Conservation (phyloP, 306 rosid genomes). For the Malus asiatica region DNA sequence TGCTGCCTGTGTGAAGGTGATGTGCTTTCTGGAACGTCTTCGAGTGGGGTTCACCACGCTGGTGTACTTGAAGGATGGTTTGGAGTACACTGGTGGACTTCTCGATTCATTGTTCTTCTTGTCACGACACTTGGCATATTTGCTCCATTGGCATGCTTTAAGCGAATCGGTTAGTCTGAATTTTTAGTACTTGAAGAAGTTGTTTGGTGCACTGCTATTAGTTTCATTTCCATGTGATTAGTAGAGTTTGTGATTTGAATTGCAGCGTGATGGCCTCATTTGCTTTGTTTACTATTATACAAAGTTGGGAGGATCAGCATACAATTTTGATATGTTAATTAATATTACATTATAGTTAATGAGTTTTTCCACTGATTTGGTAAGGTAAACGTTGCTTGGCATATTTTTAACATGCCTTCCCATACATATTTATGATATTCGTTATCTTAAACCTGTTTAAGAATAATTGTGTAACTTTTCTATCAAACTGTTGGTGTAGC, state of each 20-base stretch:
- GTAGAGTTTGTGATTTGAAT: neutral
- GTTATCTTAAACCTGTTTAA: neutral
- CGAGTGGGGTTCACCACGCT: slow-evolving; percentile 59
- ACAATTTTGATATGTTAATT: neutral
- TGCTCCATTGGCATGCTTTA: slow-evolving; percentile 67
- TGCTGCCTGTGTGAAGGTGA: slow-evolving; percentile 53
- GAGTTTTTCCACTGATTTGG: neutral
- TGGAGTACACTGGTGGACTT: slow-evolving; percentile 84
- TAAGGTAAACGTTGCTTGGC: neutral
- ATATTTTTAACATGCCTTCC: neutral
- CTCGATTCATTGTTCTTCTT: slow-evolving; percentile 47
- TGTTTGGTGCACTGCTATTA: neutral
- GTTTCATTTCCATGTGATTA: neutral
- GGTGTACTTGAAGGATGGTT: slow-evolving; percentile 93
- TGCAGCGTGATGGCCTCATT: neutral
- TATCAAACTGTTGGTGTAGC: neutral
- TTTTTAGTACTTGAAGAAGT: neutral
- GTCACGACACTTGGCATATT: slow-evolving; percentile 51
- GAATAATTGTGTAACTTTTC: neutral
- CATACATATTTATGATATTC: neutral
- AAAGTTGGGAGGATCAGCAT: neutral
- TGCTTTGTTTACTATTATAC: neutral
- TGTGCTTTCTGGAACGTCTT: slow-evolving; percentile 84
- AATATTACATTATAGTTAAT: neutral
- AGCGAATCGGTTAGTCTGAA: slow-evolving; percentile 62